Base-by-base conservation (phyloP, 345 rosid genomes). In the Populus alba region DNA sequence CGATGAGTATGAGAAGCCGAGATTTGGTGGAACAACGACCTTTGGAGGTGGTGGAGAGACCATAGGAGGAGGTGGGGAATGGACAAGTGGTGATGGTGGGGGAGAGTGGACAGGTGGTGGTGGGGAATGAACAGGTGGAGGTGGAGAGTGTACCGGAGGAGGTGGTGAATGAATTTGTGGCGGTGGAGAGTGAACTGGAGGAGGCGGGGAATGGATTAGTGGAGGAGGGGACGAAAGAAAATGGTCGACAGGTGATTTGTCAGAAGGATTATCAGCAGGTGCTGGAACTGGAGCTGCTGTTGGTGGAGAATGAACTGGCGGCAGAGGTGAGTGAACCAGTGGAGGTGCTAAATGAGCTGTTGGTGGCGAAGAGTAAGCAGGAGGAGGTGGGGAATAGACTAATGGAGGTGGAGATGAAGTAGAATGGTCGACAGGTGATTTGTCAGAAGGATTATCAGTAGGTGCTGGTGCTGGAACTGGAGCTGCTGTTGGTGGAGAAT, bases 1-100 rank as follows among this genome's bases (percentile, higher is more conserved):
- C 9, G 96, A 93, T 2, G 88, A 73, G 85, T 93, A 93, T 33
- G 85, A 77, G 76, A 77, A 84, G 33, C 94, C 97, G 13, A 93
- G 66, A 70, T 69, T 68, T 77, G 90, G 87, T 37, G 97, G 97
- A 45, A 93, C 81, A 73, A 77, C 29, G 39, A 88, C 81, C 15
- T 45, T 29, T 23, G 79, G 75, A 11, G 85, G 83, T 3, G 84
- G 78, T 0, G 88, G 80, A 8, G 8, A 66, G 1, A 76, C 79
- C 0, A 72, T 57, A 22, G 81, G 85, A 1, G 87, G 88, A 1
- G 88, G 88, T 0, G 83, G 83, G 0, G 82, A 78, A 0, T 33
- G 38, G 0, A 75, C 69, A 0, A 81, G 81, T 2, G 76, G 76
- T 7, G 76, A 76, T 45, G 0, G 82, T 77, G 0, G 22, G 38